A percentile compares a stretch with the other conserved stretches of the same genome.
These are phyloP conservation scores for Haplographium delicatum DNA, from an alignment of 495 filamentous ascomycete genomes.

Conservation along the genomic window DNA sequence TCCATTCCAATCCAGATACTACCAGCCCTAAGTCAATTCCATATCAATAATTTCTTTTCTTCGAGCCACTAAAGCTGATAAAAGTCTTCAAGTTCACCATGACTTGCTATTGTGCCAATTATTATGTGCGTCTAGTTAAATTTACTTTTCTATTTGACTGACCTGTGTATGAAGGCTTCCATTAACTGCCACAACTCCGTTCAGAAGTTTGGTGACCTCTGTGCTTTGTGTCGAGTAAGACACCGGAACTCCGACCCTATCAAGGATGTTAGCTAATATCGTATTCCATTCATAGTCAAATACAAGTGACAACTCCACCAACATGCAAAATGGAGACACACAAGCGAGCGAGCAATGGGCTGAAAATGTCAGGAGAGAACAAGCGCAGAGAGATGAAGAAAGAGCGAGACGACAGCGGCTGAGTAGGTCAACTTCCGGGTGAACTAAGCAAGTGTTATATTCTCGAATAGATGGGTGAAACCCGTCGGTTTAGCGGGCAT, in stretches of 20 bases:
- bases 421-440: conserved; percentile 11
- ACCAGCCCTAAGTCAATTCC: no score
- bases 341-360: conserved; percentile 7
- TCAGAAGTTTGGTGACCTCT: conserved; percentile 38
- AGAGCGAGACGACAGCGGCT: conserved; percentile 9
- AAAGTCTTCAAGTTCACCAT: no score
- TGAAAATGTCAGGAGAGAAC: conserved; percentile 7
- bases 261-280: no score
- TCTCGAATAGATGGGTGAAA: neutral
- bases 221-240: conserved; percentile 39
- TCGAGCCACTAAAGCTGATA: no score
- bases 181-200: conserved; percentile 43
- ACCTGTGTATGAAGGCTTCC: conserved; percentile 27
- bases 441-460: neutral
- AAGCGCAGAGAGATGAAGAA: conserved; percentile 13
- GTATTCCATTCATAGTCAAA: conserved; percentile 7
- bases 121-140: conserved; percentile 36
- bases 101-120: conserved; percentile 48
- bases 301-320: neutral
- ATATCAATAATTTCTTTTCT: no score
- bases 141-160: neutral
- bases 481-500: neutral
- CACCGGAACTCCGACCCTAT: no score
- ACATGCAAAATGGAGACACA: neutral
- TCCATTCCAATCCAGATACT: neutral